Evolutionary conservation across 169 alveolate species (phyloP).

Genomic region (Ichthyophthirius multifiliis): DNA sequence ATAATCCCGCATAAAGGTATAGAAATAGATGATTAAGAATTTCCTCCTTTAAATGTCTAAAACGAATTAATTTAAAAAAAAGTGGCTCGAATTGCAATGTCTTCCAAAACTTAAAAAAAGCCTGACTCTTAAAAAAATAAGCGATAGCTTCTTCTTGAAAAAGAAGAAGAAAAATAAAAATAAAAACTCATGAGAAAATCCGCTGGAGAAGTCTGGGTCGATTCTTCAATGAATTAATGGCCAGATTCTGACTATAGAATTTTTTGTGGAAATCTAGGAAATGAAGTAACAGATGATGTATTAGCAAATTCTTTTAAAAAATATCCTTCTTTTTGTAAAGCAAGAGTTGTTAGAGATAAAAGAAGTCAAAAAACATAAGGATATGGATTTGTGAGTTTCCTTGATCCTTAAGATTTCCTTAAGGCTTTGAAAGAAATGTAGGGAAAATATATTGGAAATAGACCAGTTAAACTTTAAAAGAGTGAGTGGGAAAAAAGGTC

Average conservation of each 20-base stretch:
- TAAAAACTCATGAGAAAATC: slow-evolving; percentile 87
- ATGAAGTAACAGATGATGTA: slow-evolving; percentile 96
- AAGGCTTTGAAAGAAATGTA: slow-evolving; percentile 95
- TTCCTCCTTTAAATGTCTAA: neutral
- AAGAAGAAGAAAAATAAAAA: slow-evolving; percentile 30
- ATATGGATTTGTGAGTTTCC: slow-evolving; percentile 94
- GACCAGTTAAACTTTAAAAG: slow-evolving; percentile 92
- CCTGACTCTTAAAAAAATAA: neutral
- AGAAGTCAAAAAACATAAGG: slow-evolving; percentile 96
- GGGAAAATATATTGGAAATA: slow-evolving; percentile 93
- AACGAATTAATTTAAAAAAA: slow-evolving; percentile 1
- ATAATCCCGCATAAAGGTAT: neutral
- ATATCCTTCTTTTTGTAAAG: slow-evolving; percentile 92
- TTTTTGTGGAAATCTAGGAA: slow-evolving; percentile 97
- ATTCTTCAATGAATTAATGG: slow-evolving; percentile 97
- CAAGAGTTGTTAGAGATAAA: slow-evolving; percentile 95
- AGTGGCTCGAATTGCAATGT: slow-evolving; percentile 9
- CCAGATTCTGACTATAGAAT: slow-evolving; percentile 95
- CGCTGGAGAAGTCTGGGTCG: slow-evolving; percentile 97
- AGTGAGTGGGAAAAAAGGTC: slow-evolving; percentile 94
- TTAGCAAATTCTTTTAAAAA: slow-evolving; percentile 95
- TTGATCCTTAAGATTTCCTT: slow-evolving; percentile 91
- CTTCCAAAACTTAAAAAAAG: neutral
- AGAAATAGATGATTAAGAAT: neutral
- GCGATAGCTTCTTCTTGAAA: neutral